These are phyloP conservation scores for Cercospora janseana DNA, from an alignment of 2,329 filamentous ascomycete species.

Conservation along the genomic window DNA sequence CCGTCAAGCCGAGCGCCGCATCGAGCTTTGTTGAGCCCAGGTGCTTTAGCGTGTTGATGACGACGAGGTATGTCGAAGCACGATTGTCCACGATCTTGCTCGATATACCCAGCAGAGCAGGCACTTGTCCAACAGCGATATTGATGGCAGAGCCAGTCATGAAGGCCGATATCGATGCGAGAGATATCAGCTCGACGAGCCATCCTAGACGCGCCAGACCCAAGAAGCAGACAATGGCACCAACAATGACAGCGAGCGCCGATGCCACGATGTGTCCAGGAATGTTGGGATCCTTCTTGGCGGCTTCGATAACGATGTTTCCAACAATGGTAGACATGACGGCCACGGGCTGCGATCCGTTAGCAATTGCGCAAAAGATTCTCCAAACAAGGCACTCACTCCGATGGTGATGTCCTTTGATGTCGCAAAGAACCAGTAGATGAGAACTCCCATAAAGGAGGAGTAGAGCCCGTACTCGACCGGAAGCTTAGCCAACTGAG, in stretches of 20 bases:
- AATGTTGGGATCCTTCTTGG: conserved; percentile 56
- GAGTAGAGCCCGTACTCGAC: conserved; percentile 87
- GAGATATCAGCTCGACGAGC: conserved; percentile 89
- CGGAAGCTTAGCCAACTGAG: conserved; percentile 73
- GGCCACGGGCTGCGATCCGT: conserved; percentile 70
- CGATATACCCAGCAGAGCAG: conserved; percentile 74
- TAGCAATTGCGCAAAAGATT: conserved; percentile 12
- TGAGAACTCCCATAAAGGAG: conserved; percentile 89
- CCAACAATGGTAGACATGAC: conserved; percentile 92
- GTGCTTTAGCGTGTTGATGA: conserved; percentile 77
- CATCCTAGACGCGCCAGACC: conserved; percentile 79
- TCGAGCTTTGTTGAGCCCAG: conserved; percentile 69
- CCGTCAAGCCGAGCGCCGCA: conserved; percentile 83
- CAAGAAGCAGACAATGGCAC: conserved; percentile 72
- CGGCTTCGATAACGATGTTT: conserved; percentile 68
- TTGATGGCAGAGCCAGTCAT: conserved; percentile 95
- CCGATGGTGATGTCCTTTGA: conserved; percentile 99
- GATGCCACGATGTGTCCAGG: conserved; percentile 69
- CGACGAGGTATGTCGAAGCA: conserved; percentile 74
- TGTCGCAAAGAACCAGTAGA: conserved; percentile 98
- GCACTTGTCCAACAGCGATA: conserved; percentile 81
- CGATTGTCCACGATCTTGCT: conserved; percentile 64
- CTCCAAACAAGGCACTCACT: conserved; percentile 53
- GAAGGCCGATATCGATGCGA: conserved; percentile 87
- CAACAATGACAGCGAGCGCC: conserved; percentile 72